Evolutionary conservation across 2,329 filamentous ascomycete species (phyloP), one percentile per base, ranked within the genome.

Genomic region (Alternaria burnsii): DNA sequence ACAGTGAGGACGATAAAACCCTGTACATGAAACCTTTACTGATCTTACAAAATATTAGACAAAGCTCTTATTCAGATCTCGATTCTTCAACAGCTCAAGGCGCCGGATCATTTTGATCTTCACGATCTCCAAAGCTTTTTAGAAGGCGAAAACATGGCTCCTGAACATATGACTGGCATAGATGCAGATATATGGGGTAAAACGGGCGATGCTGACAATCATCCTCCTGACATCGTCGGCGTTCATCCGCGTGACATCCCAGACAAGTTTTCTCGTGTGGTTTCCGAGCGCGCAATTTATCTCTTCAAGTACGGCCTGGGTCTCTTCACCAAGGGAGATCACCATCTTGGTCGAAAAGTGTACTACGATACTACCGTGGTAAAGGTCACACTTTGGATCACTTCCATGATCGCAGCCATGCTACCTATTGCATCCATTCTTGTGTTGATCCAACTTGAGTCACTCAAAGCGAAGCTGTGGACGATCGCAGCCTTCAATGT

Each of bases 401-500:
- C 56, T 0, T 65, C 51, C 14, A 63, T 70, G 4, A 5, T 73
- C 1, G 72, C 71, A 6, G 67, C 70, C 0, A 38, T 72, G 3
- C 46, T 74, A 1, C 69, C 70, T 2, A 66, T 74, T 18, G 55
- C 61, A 2, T 71, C 66, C 0, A 74, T 75, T 5, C 38, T 61
- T 1, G 58, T 71, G 0, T 44, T 74, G 2, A 41, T 59, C 1
- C 46, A 36, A 11, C 46, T 75, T 2, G 22, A 65, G 4, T 63
- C 63, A 0, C 58, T 66, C 16, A 53, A 47, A 6, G 54, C 52
- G 7, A 58, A 61, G 22, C 57, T 74, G 1, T 62, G 50, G 2
- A 55, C 60, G 2, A 73, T 73, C 42, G 70, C 60, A 1, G 64
- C 22, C 0, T 74, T 74, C 58, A 74, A 72, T 42, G 44, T 71